Percentiles rank a stretch among this genome's conserved stretches.
These are phyloP conservation scores for Kregervanrija delftensis DNA, from an alignment of 805 yeast species.

Conservation along the genomic window DNA sequence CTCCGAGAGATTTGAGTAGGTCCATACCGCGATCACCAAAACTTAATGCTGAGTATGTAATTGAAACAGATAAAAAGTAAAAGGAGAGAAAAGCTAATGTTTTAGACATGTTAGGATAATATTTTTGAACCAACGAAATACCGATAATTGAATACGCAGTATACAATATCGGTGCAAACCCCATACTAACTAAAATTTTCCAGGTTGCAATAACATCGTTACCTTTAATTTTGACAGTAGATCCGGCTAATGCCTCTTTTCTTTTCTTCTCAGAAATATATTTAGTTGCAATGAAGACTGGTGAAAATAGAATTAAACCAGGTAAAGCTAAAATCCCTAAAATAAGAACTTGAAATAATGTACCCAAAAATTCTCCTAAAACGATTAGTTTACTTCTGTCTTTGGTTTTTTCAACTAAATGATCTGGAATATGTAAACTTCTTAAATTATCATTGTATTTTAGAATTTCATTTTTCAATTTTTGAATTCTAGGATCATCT, in stretches of 20 bases:
- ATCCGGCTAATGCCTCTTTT: constrained; percentile 69
- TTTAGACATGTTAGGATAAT: constrained; percentile 16
- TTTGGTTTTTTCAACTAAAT: constrained; percentile 44
- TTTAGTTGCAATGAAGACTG: constrained; percentile 78
- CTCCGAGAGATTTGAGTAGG: constrained; percentile 72
- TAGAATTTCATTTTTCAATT: constrained; percentile 55
- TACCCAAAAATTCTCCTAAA: constrained; percentile 18
- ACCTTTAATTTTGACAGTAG: constrained; percentile 86
- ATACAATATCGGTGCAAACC: constrained; percentile 82
- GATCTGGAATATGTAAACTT: constrained; percentile 48
- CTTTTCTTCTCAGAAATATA: constrained; percentile 69
- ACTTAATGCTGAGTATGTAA: constrained; percentile 85
- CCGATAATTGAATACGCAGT: constrained; percentile 69
- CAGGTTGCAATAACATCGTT: constrained; percentile 95
- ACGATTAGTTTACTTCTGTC: constrained; percentile 19
- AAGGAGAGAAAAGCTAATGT: constrained; percentile 34
- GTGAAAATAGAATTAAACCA: constrained; percentile 81
- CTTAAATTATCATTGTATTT: constrained; percentile 57
- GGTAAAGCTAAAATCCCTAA: constrained; percentile 70
- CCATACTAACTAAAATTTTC: constrained; percentile 88
- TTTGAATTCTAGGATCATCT: constrained; percentile 60
- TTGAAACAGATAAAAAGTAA: constrained; percentile 58
- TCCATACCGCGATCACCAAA: constrained; percentile 95
- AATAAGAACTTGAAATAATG: constrained; percentile 41
- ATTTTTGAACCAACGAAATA: constrained; percentile 27